Evolutionary conservation across 1,284 basidiomycete species (phyloP).

Genomic region (Cutaneotrichosporon sp.): DNA sequence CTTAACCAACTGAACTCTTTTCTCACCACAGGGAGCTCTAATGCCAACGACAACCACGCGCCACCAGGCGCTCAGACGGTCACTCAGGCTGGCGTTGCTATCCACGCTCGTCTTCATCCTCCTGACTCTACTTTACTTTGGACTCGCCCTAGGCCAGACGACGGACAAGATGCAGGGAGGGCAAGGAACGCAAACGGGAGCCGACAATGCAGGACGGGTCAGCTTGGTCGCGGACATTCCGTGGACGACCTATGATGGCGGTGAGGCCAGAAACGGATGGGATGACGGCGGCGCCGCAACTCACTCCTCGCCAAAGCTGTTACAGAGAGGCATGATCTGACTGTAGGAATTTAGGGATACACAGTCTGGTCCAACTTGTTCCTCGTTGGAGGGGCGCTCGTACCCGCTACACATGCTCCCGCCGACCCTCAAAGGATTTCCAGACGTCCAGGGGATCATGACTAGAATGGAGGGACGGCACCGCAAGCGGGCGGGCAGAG

Average conservation of each 20-base stretch:
- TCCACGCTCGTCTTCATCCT: too few species aligned
- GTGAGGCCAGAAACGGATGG: conserved; percentile 16
- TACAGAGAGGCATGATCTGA: background rate
- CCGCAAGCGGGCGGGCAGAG: conserved; percentile 21
- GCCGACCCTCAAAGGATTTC: conserved; percentile 9
- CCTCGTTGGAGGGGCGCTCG: conserved; percentile 23
- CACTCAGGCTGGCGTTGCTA: too few species aligned
- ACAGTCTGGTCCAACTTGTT: conserved; percentile 37
- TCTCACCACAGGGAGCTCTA: too few species aligned
- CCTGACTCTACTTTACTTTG: too few species aligned
- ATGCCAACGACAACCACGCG: too few species aligned
- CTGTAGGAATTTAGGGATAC: conserved; percentile 32
- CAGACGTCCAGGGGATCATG: conserved; percentile 12
- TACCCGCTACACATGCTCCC: conserved; percentile 11
- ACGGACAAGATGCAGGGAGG: too few species aligned
- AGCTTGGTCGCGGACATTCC: too few species aligned
- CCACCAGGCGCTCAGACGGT: too few species aligned
- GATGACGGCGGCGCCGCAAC: background rate
- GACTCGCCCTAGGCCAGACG: too few species aligned
- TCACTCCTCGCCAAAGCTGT: background rate
- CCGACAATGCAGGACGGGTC: too few species aligned
- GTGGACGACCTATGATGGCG: conserved; percentile 30
- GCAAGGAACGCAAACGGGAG: too few species aligned
- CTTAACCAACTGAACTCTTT: too few species aligned
- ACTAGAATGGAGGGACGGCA: conserved; percentile 7